Evolutionary conservation across 2,329 filamentous ascomycete species (phyloP), one percentile per base, ranked within the genome.

Genomic region (Ophiostoma sp.): DNA sequence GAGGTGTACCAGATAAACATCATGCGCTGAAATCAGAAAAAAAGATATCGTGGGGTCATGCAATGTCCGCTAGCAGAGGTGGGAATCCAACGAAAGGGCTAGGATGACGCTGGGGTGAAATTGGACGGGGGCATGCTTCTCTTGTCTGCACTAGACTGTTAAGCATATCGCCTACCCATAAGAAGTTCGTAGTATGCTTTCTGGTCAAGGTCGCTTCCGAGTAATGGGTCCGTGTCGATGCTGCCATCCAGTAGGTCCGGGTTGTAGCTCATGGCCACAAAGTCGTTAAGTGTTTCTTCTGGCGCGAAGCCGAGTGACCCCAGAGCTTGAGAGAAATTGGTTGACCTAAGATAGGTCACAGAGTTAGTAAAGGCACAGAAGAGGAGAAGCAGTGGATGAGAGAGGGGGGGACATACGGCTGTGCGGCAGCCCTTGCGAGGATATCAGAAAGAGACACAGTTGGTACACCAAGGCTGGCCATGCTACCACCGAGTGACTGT

Each of bases 111-210:
- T 47, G 45, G 14, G 14, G 47, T 18, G 12, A 52, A 12, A 55
- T 9, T n/a, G n/a, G 49, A 55, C 49, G 49, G 27, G 27, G 27
- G 47, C 6, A 55, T 55, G 49, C 18, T 27, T 27, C 27, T 27
- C 27, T 27, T 12, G 42, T 36, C 27, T 11, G 52, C 45, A 7
- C 18, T 55, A 42, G 14, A 44, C 3, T 3, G 11, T 70, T 58
- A 73, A n/a, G 67, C 65, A 52, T 70, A 72, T 55, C 69, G 69
- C 49, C 71, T 68, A 7, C 77, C 77, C 77, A 78, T 78, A 27
- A 78, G 73, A 4, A 78, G 72, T 71, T 78, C 77, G 64, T 78
- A 78, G 44, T 78, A 78, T 4, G 76, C 76, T 65, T 76, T 75
- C 67, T 78, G 77, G 69, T 78, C 77, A 11, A 75, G 73, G 66